Base-by-base conservation (phyloP, 1,139 yeast genomes). In the Taiozyma sp. region DNA sequence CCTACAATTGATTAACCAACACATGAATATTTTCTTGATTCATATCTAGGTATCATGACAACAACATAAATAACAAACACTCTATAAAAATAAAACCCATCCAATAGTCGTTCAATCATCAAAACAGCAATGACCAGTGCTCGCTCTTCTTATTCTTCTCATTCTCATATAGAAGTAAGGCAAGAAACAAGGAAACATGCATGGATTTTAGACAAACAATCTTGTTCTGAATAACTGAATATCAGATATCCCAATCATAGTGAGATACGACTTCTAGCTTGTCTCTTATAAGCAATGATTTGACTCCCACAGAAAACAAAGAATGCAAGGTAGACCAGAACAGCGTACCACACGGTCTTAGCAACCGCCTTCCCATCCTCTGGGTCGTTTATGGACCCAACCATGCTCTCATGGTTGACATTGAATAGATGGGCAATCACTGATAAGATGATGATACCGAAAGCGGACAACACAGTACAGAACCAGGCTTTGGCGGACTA, bases 311-410 rank as follows among this genome's bases (percentile, higher is more conserved):
- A 93, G 72, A 90, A 91, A 32, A 83, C 74, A 63, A 91, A 85
- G 75, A 90, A 89, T 44, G 75, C 77, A 52, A 83, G 70, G 67
- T 93, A 93, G 13, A 93, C 93, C 55, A 86, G 68, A 7, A 91
- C 97, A 26, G 98, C 97, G 45, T 91, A 85, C 68, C 86, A 87
- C 21, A 93, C 83, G 3, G 98, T 93, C 56, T 80, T 79, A 37
- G 98, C 97, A 44, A 91, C 98, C 21, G 95, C 96, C 56, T 81
- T 81, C 13, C 98, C 98, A 65, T 93, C 93, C 59, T 80, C 87
- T 26, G 99, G 98, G 64, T 91, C 97, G 59, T 77, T 83, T 56
- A 83, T 82, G 42, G 96, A 87, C 8, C 99, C 99, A 73, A 90
- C 85, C 85, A 93, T 85, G 22, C 95, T 78, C 70, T 93, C 98